Evolutionary conservation across 441 rosid genomes (phyloP), one percentile per base, ranked within the genome.

Genomic region (Gossypium trilobum): DNA sequence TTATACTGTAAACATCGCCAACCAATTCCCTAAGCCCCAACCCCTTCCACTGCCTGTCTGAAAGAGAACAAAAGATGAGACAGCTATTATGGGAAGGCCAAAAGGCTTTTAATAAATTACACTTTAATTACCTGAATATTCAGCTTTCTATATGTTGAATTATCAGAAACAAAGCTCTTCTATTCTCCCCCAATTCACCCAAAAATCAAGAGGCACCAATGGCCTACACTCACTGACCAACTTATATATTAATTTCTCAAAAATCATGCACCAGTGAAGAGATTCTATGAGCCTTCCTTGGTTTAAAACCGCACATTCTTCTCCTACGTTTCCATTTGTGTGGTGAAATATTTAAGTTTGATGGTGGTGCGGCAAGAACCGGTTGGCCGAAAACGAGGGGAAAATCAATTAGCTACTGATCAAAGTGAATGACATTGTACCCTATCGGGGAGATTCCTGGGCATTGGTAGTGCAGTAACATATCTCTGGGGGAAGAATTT

Each of bases 381-480:
- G 78, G 74, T 39, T 73, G 56, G 82, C 74, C 78, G 61, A 74
- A 55, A 51, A 51, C 9, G 1, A 11, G 33, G 72, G 42, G 25
- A 72, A 71, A 75, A 83, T 81, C 72, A 82, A 78, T 78, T 73
- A 80, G 75, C 77, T 76, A 78, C 81, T 77, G 51, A 80, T 89
- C 87, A 91, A 75, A 93, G 87, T 66, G 96, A 81, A 56, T 88
- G 87, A 84, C 97, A 94, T 64, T 86, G 95, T 85, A 87, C 90
- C 85, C 84, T 82, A 64, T 90, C 97, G 36, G 97, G 97, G 57
- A 92, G 82, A 77, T 83, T 80, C 75, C 73, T 84, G 44, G 99
- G 95, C 84, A 90, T 80, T 33, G 92, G 89, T 73, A 86, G 76
- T 51, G 86, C 90, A 65, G 80, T 77, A 67, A 90, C 87, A 73